Conservation (phyloP, 768 basidiomycete species). For the Boletellus sp. region DNA sequence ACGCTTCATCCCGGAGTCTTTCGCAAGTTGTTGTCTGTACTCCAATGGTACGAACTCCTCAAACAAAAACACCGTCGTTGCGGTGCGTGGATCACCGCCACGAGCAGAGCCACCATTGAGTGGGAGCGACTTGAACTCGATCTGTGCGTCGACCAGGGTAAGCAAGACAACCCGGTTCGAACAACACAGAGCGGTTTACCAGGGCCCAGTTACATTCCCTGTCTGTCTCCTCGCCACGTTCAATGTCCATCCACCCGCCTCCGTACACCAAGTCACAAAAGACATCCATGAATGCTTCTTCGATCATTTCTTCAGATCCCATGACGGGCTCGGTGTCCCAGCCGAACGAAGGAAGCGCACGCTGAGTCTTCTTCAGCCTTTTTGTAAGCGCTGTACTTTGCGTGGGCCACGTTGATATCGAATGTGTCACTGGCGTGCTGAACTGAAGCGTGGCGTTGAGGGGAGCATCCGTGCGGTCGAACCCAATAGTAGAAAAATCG, state of each 20-base stretch:
- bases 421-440: constrained; percentile 48
- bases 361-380: constrained; percentile 80
- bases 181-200: constrained; percentile 44
- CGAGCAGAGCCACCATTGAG: constrained; percentile 21
- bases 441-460: constrained; percentile 84
- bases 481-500: constrained; percentile 83
- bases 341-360: constrained; percentile 73
- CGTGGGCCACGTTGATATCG: constrained; percentile 68
- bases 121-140: constrained; percentile 84
- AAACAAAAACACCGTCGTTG: constrained; percentile 72
- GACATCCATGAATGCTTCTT: constrained; percentile 86
- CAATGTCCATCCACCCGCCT: constrained; percentile 81
- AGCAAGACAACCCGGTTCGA: neutral
- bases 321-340: constrained; percentile 89
- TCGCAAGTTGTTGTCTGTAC: constrained; percentile 70
- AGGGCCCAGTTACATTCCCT: constrained; percentile 91
- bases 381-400: constrained; percentile 69
- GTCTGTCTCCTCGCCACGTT: constrained; percentile 66
- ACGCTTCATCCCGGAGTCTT: constrained; percentile 50
- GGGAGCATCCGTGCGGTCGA: constrained; percentile 72
- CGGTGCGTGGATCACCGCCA: constrained; percentile 63
- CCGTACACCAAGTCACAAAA: constrained; percentile 81
- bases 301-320: constrained; percentile 76
- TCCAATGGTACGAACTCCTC: constrained; percentile 94
- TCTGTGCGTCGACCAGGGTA: constrained; percentile 42